Conservation (phyloP, 1,284 basidiomycete species). For the Papiliotrema nemorosa region DNA sequence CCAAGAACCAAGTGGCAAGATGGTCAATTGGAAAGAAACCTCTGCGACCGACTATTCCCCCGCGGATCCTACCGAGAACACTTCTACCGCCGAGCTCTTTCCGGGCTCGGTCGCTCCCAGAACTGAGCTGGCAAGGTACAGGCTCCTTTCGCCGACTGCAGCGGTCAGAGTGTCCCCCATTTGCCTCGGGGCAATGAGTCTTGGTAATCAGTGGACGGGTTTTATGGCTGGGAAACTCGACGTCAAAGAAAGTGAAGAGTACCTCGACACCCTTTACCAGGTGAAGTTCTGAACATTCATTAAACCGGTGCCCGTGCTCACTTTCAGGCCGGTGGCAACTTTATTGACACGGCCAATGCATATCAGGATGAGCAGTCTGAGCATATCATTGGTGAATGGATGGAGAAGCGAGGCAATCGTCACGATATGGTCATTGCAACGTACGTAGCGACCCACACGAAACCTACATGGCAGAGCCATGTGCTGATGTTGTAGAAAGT, state of each 20-base stretch:
- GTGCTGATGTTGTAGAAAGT: constrained; percentile 22
- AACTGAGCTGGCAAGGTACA: constrained; percentile 46
- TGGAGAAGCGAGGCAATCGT: constrained; percentile 39
- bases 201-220: constrained; percentile 51
- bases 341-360: constrained; percentile 44
- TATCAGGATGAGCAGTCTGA: constrained; percentile 46
- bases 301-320: too few relatives aligned
- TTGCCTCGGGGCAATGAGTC: constrained; percentile 54
- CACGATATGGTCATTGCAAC: constrained; percentile 32
- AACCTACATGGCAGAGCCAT: not conserved
- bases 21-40: constrained; percentile 8
- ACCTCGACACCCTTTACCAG: constrained; percentile 46
- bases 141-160: constrained; percentile 51
- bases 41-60: constrained; percentile 10
- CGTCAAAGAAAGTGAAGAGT: constrained; percentile 27
- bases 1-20: not conserved
- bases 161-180: constrained; percentile 53
- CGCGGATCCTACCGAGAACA: not conserved
- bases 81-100: constrained; percentile 11
- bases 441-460: too few relatives aligned
- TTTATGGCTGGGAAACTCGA: constrained; percentile 24
- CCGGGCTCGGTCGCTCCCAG: constrained; percentile 23
- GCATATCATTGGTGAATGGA: constrained; percentile 50
- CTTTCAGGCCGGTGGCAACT: constrained; percentile 44
- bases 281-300: too few relatives aligned